Evolutionary conservation across 1,284 basidiomycete species (phyloP).

Genomic region (Cryptococcus neoformans): DNA sequence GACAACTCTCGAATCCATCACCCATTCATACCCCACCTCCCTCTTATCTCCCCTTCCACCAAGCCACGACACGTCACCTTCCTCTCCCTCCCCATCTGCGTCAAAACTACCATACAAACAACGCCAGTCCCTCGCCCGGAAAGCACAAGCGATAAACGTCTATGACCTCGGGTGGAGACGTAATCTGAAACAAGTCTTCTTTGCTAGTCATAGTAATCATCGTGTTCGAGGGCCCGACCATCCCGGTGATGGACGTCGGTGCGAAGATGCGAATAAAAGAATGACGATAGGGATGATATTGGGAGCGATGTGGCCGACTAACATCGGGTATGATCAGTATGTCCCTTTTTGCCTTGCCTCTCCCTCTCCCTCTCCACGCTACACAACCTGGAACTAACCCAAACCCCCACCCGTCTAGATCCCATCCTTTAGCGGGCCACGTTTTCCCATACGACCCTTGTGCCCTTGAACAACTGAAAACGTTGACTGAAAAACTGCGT

Average conservation of each 20-base stretch:
- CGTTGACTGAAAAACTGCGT: not conserved
- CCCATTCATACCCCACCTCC: slow-evolving; percentile 60
- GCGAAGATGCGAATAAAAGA: too few relatives aligned
- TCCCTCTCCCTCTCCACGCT: not conserved
- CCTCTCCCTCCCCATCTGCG: not conserved
- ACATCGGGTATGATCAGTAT: not conserved
- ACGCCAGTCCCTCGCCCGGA: slow-evolving; percentile 62
- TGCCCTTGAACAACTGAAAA: slow-evolving; percentile 16
- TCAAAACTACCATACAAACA: slow-evolving; percentile 49
- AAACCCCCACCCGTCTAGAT: not conserved
- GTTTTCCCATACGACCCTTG: slow-evolving; percentile 17
- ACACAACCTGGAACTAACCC: not conserved
- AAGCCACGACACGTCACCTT: not conserved
- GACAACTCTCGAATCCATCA: slow-evolving; percentile 76
- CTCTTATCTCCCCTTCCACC: slow-evolving; percentile 21
- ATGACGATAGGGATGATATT: not conserved
- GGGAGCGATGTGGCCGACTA: slow-evolving; percentile 16
- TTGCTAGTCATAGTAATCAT: slow-evolving; percentile 14
- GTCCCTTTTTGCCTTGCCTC: not conserved
- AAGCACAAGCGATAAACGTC: slow-evolving; percentile 62
- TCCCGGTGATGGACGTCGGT: too few relatives aligned
- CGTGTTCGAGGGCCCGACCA: not conserved
- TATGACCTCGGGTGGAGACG: slow-evolving; percentile 73
- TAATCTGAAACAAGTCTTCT: slow-evolving; percentile 51
- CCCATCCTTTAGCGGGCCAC: too few relatives aligned